These are phyloP conservation scores for Globisporangium polare DNA, from an alignment of 352 stramenopile species.

Conservation along the genomic window DNA sequence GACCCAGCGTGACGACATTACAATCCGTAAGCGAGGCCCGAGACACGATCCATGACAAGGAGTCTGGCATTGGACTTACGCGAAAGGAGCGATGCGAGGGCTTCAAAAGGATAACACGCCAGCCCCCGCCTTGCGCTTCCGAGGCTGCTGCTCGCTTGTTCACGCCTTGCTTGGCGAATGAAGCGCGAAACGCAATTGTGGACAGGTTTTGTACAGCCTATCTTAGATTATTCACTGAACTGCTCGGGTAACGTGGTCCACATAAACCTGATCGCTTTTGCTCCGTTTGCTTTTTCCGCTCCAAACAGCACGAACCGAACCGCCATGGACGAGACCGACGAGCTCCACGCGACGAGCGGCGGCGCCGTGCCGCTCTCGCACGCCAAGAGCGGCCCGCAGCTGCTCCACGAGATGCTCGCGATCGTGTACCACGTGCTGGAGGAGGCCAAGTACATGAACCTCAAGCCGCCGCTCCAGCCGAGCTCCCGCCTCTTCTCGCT, in stretches of 20 bases:
- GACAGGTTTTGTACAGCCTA: no score
- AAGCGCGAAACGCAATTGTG: neutral
- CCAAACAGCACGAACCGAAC: neutral
- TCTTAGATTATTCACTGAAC: no score
- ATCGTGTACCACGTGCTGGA: constrained; percentile 77
- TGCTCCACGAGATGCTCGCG: constrained; percentile 64
- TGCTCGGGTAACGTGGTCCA: no score
- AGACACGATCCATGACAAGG: no score
- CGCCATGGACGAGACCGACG: constrained; percentile 1
- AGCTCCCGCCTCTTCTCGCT: constrained; percentile 75
- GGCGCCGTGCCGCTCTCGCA: constrained; percentile 7
- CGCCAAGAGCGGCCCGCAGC: constrained; percentile 45
- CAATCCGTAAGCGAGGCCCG: neutral
- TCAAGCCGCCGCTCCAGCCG: constrained; percentile 75
- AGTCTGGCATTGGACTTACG: no score
- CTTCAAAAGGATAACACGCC: no score
- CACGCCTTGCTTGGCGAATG: no score
- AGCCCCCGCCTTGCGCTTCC: no score
- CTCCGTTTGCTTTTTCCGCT: neutral
- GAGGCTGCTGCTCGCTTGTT: no score
- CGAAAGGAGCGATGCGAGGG: no score
- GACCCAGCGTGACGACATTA: neutral
- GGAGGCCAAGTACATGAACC: constrained; percentile 81
- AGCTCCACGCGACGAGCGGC: neutral
- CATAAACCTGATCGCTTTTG: no score